Evolutionary conservation across 2,329 filamentous ascomycete species (phyloP), one percentile per base, ranked within the genome.

Genomic region (Microsporum ferrugineum): DNA sequence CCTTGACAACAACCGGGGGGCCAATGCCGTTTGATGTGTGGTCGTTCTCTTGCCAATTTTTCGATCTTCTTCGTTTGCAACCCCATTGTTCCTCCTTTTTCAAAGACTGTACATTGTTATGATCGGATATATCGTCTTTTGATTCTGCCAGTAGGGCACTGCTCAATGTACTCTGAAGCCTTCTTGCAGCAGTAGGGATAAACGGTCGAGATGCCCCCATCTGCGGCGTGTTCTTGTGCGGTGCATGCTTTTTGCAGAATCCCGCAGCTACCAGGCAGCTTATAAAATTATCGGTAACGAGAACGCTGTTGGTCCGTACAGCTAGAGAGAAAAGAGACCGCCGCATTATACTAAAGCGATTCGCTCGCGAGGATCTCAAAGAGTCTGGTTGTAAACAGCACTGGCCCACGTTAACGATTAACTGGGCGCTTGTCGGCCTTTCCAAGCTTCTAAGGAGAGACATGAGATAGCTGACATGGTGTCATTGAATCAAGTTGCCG

Each of bases 391-490:
- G 33, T 34, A 63, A 70, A 71, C 66, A 70, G 66, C 65, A 69
- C 70, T 74, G 76, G 71, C 72, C 29, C 43, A 38, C 45, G 45
- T 76, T 77, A 64, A 77, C 75, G 73, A 75, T 72, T 71, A 76
- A 71, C 71, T 76, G 75, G 74, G 75, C 75, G 72, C 74, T 72
- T 67, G 73, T 70, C 69, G 75, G 77, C 78, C 78, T 77, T 71
- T 79, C 76, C 73, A 79, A 77, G 75, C 76, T 76, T 75, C 78
- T 78, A 76, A 80, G 72, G 76, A 79, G 76, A 81, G 81, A 83
- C 84, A 87, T 86, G 82, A 81, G 81, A 80, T 70, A 76, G 72
- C 76, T 77, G 75, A 79, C 84, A 86, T 86, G 68, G 77, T 84
- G 81, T 75, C 74, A 75, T 73, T 66, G 41, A 58, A 10, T 36